phyloP scores from a whole-genome alignment of 768 basidiomycete species.

The Nidula microcarpa region DNA sequence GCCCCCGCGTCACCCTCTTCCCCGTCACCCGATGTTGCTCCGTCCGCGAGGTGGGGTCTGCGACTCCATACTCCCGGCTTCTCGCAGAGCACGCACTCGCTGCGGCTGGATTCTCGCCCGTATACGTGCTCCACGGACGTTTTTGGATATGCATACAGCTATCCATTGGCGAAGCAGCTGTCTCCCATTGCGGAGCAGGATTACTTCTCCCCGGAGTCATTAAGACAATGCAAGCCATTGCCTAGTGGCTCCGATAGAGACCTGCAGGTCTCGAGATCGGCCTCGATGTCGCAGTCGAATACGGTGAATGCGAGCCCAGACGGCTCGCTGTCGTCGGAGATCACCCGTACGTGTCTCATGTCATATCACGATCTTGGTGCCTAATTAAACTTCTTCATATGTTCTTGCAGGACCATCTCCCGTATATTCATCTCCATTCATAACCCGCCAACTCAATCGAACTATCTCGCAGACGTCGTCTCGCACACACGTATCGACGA shows the following conservation, averaged over 20 bases:
- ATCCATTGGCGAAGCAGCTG: slow-evolving; percentile 45
- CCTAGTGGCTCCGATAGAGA: slow-evolving; percentile 25
- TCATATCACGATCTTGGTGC: slow-evolving; percentile 1
- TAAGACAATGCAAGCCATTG: slow-evolving; percentile 13
- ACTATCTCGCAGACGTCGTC: slow-evolving; percentile 65
- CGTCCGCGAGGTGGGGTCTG: slow-evolving; percentile 20
- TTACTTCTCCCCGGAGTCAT: slow-evolving; percentile 46
- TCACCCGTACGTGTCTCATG: slow-evolving; percentile 36
- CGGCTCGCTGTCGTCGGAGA: slow-evolving; percentile 34
- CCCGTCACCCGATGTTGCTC: slow-evolving; percentile 12
- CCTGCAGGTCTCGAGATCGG: slow-evolving; percentile 19
- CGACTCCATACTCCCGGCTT: slow-evolving; percentile 25
- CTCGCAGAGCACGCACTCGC: slow-evolving; percentile 36
- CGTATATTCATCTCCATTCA: slow-evolving; percentile 46
- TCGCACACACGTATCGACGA: slow-evolving; percentile 47
- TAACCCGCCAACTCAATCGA: slow-evolving; percentile 62
- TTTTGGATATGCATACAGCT: slow-evolving; percentile 30
- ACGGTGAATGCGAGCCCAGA: slow-evolving; percentile 23
- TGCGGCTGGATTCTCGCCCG: slow-evolving; percentile 32
- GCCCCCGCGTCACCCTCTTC: slow-evolving; percentile 18
- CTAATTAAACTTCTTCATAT: background rate
- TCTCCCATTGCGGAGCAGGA: slow-evolving; percentile 69
- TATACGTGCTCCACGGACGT: slow-evolving; percentile 24
- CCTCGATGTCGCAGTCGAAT: slow-evolving; percentile 8
- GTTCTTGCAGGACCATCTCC: slow-evolving; percentile 42